A percentile compares a stretch with the other conserved stretches of the same genome.
Conservation (phyloP, 352 stramenopile genomes). For the Phytophthora cactorum region DNA sequence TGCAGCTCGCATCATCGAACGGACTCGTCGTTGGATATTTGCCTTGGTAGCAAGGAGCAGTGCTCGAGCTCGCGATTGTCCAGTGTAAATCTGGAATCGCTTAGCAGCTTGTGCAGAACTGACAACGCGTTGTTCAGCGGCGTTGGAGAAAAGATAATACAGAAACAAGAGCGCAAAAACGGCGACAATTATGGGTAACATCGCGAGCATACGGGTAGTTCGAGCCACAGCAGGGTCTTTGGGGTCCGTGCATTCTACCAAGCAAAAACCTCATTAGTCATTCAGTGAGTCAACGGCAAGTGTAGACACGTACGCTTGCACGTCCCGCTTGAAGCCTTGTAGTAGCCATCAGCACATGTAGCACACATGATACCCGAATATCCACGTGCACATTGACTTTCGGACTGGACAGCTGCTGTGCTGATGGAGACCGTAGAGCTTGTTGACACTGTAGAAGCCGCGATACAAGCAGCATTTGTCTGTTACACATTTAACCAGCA, state of each 20-base stretch:
- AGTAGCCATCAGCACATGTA: constrained; percentile 49
- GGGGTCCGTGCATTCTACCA: constrained; percentile 46
- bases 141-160: constrained; percentile 55
- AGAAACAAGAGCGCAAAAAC: constrained; percentile 44
- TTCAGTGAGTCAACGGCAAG: not conserved
- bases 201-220: constrained; percentile 45
- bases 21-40: constrained; percentile 7
- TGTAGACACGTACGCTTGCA: constrained; percentile 54
- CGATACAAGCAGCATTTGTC: constrained; percentile 38
- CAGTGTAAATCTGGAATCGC: constrained; percentile 58
- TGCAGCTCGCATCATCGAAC: constrained; percentile 20
- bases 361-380: constrained; percentile 62
- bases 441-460: constrained; percentile 10
- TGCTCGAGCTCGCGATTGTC: constrained; percentile 13
- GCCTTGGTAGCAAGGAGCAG: constrained; percentile 36
- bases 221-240: constrained; percentile 43
- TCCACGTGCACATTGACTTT: constrained; percentile 50
- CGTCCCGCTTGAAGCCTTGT: constrained; percentile 64
- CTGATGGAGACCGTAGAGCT: constrained; percentile 15
- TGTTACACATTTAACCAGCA: constrained; percentile 4
- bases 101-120: constrained; percentile 58
- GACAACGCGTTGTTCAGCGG: constrained; percentile 55
- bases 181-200: constrained; percentile 46
- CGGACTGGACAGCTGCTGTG: constrained; percentile 13
- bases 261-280: not conserved